Evolutionary conservation across 2,329 filamentous ascomycete species (phyloP).

Genomic region (Catunica adiposa): DNA sequence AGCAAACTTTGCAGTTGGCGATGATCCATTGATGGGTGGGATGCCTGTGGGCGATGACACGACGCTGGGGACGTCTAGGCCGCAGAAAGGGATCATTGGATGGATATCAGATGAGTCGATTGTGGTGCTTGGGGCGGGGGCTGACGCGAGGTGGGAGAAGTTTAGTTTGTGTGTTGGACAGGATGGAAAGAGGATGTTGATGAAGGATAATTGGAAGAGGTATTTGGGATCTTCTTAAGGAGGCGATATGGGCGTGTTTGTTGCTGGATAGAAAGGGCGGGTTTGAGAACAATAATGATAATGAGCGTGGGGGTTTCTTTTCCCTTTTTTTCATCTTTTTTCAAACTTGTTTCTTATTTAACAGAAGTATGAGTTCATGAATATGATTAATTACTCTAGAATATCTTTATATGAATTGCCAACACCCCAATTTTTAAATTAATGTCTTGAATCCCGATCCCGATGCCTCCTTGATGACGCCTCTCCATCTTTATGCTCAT

Average conservation of each 20-base stretch:
- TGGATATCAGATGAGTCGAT: slow-evolving; percentile 65
- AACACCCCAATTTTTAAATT: slow-evolving; percentile 13
- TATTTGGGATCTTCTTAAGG: slow-evolving; percentile 39
- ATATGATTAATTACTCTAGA: too few relatives aligned
- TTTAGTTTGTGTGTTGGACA: slow-evolving; percentile 56
- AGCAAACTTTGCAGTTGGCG: slow-evolving; percentile 65
- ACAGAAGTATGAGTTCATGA: too few relatives aligned
- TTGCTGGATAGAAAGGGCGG: too few relatives aligned
- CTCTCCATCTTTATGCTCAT: slow-evolving; percentile 12
- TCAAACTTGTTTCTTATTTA: too few relatives aligned
- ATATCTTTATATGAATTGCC: not conserved
- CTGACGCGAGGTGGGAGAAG: slow-evolving; percentile 74
- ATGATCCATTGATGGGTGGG: slow-evolving; percentile 41
- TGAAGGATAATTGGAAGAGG: slow-evolving; percentile 66
- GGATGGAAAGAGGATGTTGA: slow-evolving; percentile 48
- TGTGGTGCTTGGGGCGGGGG: slow-evolving; percentile 61
- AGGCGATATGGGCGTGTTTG: not conserved
- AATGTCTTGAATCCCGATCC: slow-evolving; percentile 17
- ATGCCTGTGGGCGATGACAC: slow-evolving; percentile 28
- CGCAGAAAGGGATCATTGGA: slow-evolving; percentile 69
- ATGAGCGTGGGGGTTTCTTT: not conserved
- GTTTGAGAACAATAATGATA: not conserved
- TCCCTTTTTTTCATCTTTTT: not conserved
- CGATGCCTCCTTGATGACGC: slow-evolving; percentile 13
- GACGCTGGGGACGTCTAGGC: slow-evolving; percentile 35